Evolutionary conservation across 1,139 yeast species (phyloP).

Genomic region (Williopsis jadinii): DNA sequence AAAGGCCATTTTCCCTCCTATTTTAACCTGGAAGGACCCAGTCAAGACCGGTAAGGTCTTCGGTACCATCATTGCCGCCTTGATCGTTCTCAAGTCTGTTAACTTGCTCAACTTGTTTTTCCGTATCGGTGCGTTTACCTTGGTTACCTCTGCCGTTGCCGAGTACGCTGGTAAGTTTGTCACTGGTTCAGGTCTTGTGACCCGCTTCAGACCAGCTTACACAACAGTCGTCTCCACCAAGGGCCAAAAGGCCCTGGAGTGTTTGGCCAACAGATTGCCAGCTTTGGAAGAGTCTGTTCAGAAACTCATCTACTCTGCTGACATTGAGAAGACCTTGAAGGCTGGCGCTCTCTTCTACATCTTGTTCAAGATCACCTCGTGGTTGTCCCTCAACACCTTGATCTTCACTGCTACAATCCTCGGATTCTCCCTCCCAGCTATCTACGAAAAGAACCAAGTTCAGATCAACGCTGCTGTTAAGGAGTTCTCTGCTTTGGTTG

Average conservation of each 20-base stretch:
- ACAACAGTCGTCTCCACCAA: conserved; percentile 29
- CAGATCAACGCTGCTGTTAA: conserved; percentile 74
- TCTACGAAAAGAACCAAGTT: conserved; percentile 68
- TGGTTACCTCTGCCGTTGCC: conserved; percentile 53
- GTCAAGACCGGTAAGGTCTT: conserved; percentile 69
- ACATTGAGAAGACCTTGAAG: conserved; percentile 62
- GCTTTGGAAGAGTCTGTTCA: conserved; percentile 44
- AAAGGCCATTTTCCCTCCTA: conserved; percentile 27
- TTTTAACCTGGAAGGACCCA: conserved; percentile 84
- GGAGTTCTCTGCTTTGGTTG: conserved; percentile 48
- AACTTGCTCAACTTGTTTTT: conserved; percentile 65
- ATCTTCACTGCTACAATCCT: conserved; percentile 48
- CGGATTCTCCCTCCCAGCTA: conserved; percentile 69
- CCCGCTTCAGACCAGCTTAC: conserved; percentile 51
- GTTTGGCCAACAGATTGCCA: conserved; percentile 29
- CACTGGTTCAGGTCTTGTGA: conserved; percentile 66
- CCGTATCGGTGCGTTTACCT: conserved; percentile 31
- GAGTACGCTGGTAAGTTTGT: conserved; percentile 62
- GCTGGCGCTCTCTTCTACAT: conserved; percentile 63
- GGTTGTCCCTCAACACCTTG: conserved; percentile 69
- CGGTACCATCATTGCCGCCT: conserved; percentile 52
- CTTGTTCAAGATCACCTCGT: conserved; percentile 66
- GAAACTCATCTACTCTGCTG: conserved; percentile 57
- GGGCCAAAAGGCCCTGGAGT: conserved; percentile 37
- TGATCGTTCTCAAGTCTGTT: conserved; percentile 62